Conservation (phyloP, 192 early-diverging fungal genomes). For the Kappamyces sp. region DNA sequence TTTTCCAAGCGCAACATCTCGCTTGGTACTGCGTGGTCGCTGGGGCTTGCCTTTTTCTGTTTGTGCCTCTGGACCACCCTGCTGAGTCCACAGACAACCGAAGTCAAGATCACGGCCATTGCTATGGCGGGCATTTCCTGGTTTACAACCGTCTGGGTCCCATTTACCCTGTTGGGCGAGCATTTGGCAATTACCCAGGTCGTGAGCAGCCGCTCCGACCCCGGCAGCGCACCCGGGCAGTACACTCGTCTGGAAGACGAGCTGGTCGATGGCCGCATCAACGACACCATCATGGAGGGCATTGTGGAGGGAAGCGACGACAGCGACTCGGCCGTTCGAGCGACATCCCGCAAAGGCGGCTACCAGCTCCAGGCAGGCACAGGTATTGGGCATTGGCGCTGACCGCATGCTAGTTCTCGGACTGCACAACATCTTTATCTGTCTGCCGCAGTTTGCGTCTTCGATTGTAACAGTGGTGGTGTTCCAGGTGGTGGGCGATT, state of each 20-base stretch:
- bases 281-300: no score
- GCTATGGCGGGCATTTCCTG: slow-evolving; percentile 74
- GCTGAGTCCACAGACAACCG: slow-evolving; percentile 54
- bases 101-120: slow-evolving; percentile 55
- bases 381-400: slow-evolving; percentile 12
- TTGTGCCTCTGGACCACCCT: slow-evolving; percentile 63
- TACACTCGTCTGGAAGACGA: slow-evolving; percentile 13
- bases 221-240: background rate
- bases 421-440: slow-evolving; percentile 93
- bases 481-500: slow-evolving; percentile 54
- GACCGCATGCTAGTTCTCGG: slow-evolving; percentile 73
- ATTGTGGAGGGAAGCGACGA: background rate
- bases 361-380: slow-evolving; percentile 25
- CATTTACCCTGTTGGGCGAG: slow-evolving; percentile 84
- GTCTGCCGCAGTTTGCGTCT: slow-evolving; percentile 86
- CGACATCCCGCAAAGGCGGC: background rate
- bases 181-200: slow-evolving; percentile 35
- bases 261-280: slow-evolving; percentile 12
- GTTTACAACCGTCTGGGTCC: slow-evolving; percentile 76
- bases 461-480: slow-evolving; percentile 68
- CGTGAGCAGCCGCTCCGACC: background rate
- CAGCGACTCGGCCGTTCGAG: background rate
- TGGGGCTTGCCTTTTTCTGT: slow-evolving; percentile 62
- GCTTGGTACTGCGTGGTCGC: no score
- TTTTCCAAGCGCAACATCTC: slow-evolving; percentile 32